phyloP scores from a whole-genome alignment of 2,329 filamentous ascomycete genomes.

The Akanthomyces muscarius region DNA sequence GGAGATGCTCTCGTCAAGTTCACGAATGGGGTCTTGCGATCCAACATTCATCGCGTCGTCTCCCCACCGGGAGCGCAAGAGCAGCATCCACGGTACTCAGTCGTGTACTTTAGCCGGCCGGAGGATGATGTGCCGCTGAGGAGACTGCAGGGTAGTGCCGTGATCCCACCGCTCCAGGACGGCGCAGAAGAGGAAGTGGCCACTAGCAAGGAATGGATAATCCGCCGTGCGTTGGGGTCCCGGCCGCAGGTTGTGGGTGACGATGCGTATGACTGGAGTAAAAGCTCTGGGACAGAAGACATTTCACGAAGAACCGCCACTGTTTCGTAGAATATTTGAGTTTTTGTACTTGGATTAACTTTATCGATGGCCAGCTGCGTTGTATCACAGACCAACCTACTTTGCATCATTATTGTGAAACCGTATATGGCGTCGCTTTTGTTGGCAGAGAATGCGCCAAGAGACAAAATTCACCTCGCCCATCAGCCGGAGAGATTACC shows the following conservation, averaged over 20 bases:
- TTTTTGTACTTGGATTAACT: background rate
- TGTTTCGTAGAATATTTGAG: background rate
- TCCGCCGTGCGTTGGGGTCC: constrained; percentile 8
- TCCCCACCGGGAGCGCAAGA: constrained; percentile 6
- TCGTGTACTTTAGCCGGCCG: constrained; percentile 14
- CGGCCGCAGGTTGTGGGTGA: constrained; percentile 7
- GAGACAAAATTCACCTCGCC: no score
- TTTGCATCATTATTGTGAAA: no score
- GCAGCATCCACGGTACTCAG: background rate
- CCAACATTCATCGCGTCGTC: constrained; percentile 16
- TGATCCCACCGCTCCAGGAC: constrained; percentile 4
- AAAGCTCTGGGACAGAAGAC: background rate
- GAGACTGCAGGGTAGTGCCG: background rate
- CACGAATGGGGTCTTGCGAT: constrained; percentile 12
- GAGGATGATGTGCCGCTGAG: constrained; percentile 3
- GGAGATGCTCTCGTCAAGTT: constrained; percentile 15
- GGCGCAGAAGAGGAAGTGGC: background rate
- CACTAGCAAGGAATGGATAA: constrained; percentile 13
- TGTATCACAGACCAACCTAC: no score
- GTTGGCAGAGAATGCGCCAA: no score
- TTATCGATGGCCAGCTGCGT: no score
- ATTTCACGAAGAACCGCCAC: background rate
- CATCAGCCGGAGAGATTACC: no score
- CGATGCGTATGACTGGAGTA: background rate
- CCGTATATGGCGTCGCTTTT: no score